Evolutionary conservation across 805 yeast species (phyloP).

Genomic region (Ogataea allantospora): DNA sequence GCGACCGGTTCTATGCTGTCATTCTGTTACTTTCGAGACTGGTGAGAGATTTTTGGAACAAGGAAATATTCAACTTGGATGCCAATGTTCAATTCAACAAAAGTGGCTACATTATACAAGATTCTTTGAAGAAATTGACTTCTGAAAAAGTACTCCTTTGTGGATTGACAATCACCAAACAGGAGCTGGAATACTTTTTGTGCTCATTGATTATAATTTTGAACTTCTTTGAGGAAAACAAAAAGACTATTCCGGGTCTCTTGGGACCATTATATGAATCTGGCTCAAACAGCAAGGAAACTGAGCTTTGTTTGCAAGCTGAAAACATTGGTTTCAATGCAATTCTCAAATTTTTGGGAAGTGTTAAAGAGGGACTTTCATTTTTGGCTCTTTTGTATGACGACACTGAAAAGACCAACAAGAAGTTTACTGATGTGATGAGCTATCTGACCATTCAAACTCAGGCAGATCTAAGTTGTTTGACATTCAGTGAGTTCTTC

Average conservation of each 20-base stretch:
- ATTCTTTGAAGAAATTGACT: constrained; percentile 44
- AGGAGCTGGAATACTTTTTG: constrained; percentile 63
- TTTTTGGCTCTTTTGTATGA: constrained; percentile 80
- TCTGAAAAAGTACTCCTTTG: constrained; percentile 37
- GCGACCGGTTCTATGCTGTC: constrained; percentile 89
- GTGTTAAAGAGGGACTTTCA: constrained; percentile 86
- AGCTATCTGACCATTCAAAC: constrained; percentile 64
- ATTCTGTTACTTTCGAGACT: constrained; percentile 75
- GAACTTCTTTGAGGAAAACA: constrained; percentile 67
- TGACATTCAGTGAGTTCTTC: constrained; percentile 75
- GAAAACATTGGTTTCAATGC: constrained; percentile 88
- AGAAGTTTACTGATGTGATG: constrained; percentile 62
- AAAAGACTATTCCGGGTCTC: constrained; percentile 58
- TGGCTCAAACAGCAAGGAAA: constrained; percentile 40
- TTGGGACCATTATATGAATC: constrained; percentile 57
- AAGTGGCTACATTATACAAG: constrained; percentile 35
- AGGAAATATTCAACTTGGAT: constrained; percentile 54
- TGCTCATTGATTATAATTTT: constrained; percentile 68
- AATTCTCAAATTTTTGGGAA: constrained; percentile 66
- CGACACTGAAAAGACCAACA: constrained; percentile 47
- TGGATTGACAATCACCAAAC: constrained; percentile 45
- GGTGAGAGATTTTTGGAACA: constrained; percentile 76
- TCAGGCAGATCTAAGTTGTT: constrained; percentile 62
- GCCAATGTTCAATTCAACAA: constrained; percentile 34
- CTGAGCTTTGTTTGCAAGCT: constrained; percentile 76